Conservation (phyloP, 768 basidiomycete genomes). For the Lyophyllum shimeji region DNA sequence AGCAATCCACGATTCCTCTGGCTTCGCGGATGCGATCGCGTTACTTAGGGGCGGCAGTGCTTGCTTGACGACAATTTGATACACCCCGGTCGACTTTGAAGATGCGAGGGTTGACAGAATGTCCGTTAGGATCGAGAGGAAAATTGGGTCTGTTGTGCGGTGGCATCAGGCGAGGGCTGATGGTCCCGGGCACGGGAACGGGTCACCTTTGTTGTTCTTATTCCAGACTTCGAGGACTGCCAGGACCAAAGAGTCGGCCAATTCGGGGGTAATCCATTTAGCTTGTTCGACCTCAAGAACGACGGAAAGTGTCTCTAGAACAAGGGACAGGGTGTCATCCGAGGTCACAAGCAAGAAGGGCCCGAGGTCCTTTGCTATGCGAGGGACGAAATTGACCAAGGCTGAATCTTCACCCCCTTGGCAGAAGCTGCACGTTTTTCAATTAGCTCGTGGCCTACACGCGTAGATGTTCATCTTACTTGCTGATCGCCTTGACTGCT, state of each 20-base stretch:
- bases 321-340: slow-evolving; percentile 86
- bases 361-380: slow-evolving; percentile 78
- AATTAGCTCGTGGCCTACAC: neutral
- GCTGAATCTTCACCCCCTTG: slow-evolving; percentile 60
- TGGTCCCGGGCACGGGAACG: neutral
- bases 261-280: slow-evolving; percentile 67
- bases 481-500: slow-evolving; percentile 89
- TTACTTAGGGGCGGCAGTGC: slow-evolving; percentile 73
- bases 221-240: slow-evolving; percentile 81
- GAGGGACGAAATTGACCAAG: slow-evolving; percentile 61
- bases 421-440: slow-evolving; percentile 56
- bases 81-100: slow-evolving; percentile 58
- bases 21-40: slow-evolving; percentile 57
- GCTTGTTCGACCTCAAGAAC: slow-evolving; percentile 73
- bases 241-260: slow-evolving; percentile 63
- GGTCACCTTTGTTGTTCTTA: slow-evolving; percentile 79
- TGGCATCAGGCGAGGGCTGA: neutral
- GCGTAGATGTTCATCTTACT: slow-evolving; percentile 52
- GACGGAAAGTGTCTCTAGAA: slow-evolving; percentile 83
- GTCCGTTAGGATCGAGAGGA: slow-evolving; percentile 82
- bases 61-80: slow-evolving; percentile 69
- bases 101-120: slow-evolving; percentile 70
- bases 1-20: slow-evolving; percentile 71
- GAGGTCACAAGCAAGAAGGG: slow-evolving; percentile 80
- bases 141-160: slow-evolving; percentile 67